phyloP scores from a whole-genome alignment of 1,284 basidiomycete species.

The Cryptococcus wingfieldii region DNA sequence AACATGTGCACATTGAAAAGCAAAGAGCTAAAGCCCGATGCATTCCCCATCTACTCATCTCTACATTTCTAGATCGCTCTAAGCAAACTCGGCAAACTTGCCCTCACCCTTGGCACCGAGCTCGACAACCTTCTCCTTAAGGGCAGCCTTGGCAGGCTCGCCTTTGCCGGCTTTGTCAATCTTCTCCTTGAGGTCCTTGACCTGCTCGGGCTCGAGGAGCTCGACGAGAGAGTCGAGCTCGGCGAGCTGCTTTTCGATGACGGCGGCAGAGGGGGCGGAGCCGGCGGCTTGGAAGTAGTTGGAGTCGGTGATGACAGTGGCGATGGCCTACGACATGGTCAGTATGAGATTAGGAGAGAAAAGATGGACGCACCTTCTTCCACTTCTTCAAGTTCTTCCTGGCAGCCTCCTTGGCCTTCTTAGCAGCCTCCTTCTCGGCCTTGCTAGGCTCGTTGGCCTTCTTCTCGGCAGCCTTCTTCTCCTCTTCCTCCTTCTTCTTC shows the following conservation, averaged over 20 bases:
- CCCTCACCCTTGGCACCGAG: constrained; percentile 36
- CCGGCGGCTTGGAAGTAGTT: constrained; percentile 58
- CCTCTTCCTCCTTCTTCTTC: constrained; percentile 69
- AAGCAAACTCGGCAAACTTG: constrained; percentile 54
- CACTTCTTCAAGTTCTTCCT: constrained; percentile 55
- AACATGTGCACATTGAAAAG: not conserved
- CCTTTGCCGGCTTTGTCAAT: constrained; percentile 52
- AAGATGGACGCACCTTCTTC: constrained; percentile 49
- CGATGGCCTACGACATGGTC: constrained; percentile 31
- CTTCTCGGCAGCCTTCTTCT: constrained; percentile 72
- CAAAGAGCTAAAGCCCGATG: not conserved
- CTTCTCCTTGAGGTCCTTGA: constrained; percentile 54
- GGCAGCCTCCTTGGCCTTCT: constrained; percentile 79
- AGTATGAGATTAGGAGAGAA: not conserved
- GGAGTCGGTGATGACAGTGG: constrained; percentile 52
- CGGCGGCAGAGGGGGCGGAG: constrained; percentile 47
- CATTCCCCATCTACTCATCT: not conserved
- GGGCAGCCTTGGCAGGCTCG: constrained; percentile 45
- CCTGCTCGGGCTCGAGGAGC: constrained; percentile 54
- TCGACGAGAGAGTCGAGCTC: constrained; percentile 55
- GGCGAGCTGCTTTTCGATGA: constrained; percentile 55
- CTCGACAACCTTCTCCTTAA: constrained; percentile 36
- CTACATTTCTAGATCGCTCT: constrained; percentile 6
- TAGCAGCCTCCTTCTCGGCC: constrained; percentile 75
- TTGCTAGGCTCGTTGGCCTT: constrained; percentile 44